phyloP scores from a whole-genome alignment of 1,284 basidiomycete species.

The Coniferiporia weirii region DNA sequence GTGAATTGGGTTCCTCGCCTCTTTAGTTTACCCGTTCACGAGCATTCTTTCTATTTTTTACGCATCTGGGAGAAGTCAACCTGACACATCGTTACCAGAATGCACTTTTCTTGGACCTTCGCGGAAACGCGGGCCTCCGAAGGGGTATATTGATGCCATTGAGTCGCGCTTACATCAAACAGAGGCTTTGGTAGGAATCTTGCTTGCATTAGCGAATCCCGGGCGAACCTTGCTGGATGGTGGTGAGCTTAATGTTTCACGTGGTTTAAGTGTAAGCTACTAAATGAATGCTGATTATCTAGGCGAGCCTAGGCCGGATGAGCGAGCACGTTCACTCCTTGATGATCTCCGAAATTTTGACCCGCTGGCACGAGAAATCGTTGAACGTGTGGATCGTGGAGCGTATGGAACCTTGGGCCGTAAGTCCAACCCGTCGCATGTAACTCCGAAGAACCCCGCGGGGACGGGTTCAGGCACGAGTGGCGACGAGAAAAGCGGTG shows the following conservation, averaged over 20 bases:
- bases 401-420: slow-evolving; percentile 70
- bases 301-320: slow-evolving; percentile 34
- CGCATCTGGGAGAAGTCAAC: too few species aligned
- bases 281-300: not conserved
- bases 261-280: not conserved
- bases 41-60: too few species aligned
- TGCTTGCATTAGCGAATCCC: slow-evolving; percentile 41
- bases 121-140: slow-evolving; percentile 78
- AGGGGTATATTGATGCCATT: slow-evolving; percentile 88
- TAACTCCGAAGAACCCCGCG: slow-evolving; percentile 22
- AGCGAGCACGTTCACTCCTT: slow-evolving; percentile 55
- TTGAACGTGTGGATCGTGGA: slow-evolving; percentile 69
- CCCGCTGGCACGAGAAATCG: slow-evolving; percentile 66
- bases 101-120: slow-evolving; percentile 82
- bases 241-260: not conserved
- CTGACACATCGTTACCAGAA: slow-evolving; percentile 31
- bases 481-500: slow-evolving; percentile 28
- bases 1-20: not conserved
- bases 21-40: too few species aligned
- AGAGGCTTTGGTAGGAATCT: slow-evolving; percentile 76
- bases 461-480: slow-evolving; percentile 24
- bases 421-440: slow-evolving; percentile 31
- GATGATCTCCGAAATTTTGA: slow-evolving; percentile 57
- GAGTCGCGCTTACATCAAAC: slow-evolving; percentile 84
- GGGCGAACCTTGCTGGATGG: slow-evolving; percentile 5